A percentile compares a stretch with the other conserved stretches of the same genome.
Evolutionary conservation across 1,139 yeast genomes (phyloP).

Genomic region (Hyphopichia fennica): DNA sequence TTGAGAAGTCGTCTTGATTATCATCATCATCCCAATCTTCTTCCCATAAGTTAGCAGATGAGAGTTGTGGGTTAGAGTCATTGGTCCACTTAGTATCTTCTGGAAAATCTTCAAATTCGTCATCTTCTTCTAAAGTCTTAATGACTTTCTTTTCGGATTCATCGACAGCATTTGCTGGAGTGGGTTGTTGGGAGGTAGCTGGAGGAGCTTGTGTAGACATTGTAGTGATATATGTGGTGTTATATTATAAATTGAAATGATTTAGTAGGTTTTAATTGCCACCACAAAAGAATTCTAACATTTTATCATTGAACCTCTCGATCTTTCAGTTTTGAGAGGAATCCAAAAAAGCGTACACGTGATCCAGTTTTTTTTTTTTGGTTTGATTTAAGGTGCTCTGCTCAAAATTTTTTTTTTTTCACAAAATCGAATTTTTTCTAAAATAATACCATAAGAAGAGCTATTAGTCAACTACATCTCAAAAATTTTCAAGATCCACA

Average conservation of each 20-base stretch:
- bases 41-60: conserved; percentile 68
- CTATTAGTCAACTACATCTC: too few species aligned
- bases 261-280: background rate
- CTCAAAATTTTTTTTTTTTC: background rate
- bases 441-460: too few species aligned
- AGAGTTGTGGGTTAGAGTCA: conserved; percentile 40
- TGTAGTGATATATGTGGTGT: background rate
- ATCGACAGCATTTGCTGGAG: background rate
- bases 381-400: background rate
- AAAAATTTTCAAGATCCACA: too few species aligned
- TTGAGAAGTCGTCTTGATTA: conserved; percentile 80
- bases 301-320: background rate
- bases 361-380: background rate
- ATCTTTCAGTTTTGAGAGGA: background rate
- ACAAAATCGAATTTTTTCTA: conserved; percentile 1
- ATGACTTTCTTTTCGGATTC: conserved; percentile 40
- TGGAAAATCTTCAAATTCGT: conserved; percentile 94
- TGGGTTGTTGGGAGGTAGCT: background rate
- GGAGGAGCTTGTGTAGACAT: background rate
- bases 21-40: conserved; percentile 97
- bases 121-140: conserved; percentile 83
- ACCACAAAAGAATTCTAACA: background rate
- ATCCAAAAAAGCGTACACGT: background rate
- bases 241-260: too few species aligned
- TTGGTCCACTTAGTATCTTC: conserved; percentile 61